A percentile compares a stretch with the other conserved stretches of the same genome.
These are phyloP conservation scores for Blastocrithidia nonstop DNA, from an alignment of 208 protist species.

Conservation along the genomic window DNA sequence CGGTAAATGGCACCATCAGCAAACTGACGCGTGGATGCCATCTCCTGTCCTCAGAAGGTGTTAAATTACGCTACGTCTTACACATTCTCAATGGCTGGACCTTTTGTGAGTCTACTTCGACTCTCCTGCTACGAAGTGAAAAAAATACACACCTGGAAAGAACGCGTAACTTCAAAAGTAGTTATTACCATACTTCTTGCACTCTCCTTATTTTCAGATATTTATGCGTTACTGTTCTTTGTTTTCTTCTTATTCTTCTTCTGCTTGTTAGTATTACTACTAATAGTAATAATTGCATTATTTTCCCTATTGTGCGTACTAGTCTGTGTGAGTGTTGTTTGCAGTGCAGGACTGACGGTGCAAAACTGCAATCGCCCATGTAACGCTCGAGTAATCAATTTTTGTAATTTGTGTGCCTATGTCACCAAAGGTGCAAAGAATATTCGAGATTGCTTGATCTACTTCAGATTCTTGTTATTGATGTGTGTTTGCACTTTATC, in stretches of 20 bases:
- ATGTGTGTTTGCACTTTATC: constrained; percentile 6
- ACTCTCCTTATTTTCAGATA: constrained; percentile 9
- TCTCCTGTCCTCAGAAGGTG: constrained; percentile 51
- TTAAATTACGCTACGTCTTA: constrained; percentile 55
- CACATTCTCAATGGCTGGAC: constrained; percentile 52
- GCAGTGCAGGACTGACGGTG: too few relatives aligned
- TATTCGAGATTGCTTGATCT: constrained; percentile 2
- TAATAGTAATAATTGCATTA: constrained; percentile 5
- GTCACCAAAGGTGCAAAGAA: neutral
- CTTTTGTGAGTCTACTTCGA: constrained; percentile 57
- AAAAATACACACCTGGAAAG: constrained; percentile 37
- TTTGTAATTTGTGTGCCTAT: neutral
- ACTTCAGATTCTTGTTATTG: constrained; percentile 3
- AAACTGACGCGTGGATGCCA: constrained; percentile 74
- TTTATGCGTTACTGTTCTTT: constrained; percentile 7
- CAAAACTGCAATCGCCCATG: too few relatives aligned
- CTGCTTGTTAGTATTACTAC: too few relatives aligned
- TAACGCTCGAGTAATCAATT: too few relatives aligned
- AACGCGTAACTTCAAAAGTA: too few relatives aligned
- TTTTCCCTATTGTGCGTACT: neutral
- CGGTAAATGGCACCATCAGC: constrained; percentile 72
- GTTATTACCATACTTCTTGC: constrained; percentile 18
- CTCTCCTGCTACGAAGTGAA: constrained; percentile 46
- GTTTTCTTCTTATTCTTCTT: constrained; percentile 4
- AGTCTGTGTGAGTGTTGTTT: too few relatives aligned